phyloP scores from a whole-genome alignment of 345 rosid species.

The Streptanthus diversifolius region DNA sequence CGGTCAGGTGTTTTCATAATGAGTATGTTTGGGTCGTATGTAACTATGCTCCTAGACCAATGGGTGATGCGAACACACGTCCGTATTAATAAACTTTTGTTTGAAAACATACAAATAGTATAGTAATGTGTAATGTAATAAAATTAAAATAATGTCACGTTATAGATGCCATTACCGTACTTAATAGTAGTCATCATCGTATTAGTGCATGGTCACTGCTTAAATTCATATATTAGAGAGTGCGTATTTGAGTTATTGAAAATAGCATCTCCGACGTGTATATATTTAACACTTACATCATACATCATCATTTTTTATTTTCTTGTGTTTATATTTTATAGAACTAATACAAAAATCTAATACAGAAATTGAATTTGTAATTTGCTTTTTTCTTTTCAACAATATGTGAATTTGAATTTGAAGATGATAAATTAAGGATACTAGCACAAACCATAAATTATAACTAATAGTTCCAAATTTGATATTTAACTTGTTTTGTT shows the following conservation, averaged over 20 bases:
- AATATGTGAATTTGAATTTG: background rate
- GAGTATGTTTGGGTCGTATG: slow-evolving; percentile 47
- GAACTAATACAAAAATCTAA: background rate
- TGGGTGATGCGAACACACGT: slow-evolving; percentile 36
- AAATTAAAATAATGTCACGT: background rate
- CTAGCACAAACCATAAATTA: background rate
- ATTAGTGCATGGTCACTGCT: background rate
- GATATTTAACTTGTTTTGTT: background rate
- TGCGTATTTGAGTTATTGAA: background rate
- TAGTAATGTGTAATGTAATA: background rate
- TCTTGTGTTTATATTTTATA: background rate
- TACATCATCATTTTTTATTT: background rate
- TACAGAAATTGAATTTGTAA: background rate
- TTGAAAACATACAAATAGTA: background rate
- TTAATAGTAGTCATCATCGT: too few species aligned
- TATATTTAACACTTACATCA: background rate
- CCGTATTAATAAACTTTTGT: background rate
- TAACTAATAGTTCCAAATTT: background rate
- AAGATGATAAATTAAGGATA: background rate
- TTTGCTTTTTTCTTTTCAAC: background rate
- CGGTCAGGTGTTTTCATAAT: slow-evolving; percentile 45
- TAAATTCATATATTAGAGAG: background rate
- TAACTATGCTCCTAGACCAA: slow-evolving; percentile 51
- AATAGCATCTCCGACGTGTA: background rate
- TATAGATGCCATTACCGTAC: background rate